Percentiles rank a stretch among this genome's conserved stretches.
Evolutionary conservation across 106 monocot genomes (phyloP).

Genomic region (Dendrobium chrysotoxum): DNA sequence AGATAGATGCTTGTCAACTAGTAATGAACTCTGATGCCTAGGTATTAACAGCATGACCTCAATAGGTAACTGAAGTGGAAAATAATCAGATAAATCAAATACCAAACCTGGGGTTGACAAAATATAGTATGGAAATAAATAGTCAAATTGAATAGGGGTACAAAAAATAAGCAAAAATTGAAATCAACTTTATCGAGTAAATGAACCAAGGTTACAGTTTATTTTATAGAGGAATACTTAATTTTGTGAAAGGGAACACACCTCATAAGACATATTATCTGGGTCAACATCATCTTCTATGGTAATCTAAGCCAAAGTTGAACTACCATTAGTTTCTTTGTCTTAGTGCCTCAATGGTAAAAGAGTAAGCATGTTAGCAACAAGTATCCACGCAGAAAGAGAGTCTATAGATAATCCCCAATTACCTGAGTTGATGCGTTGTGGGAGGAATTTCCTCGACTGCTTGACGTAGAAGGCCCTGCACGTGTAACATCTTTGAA

Average conservation of each 20-base stretch:
- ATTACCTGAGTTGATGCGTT: conserved; percentile 30
- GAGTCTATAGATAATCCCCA: neutral
- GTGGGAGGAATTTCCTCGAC: conserved; percentile 13
- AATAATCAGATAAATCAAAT: neutral
- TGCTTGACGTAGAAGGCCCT: conserved; percentile 17
- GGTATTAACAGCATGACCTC: neutral
- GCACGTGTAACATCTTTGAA: conserved; percentile 17
- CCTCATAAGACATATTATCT: conserved; percentile 89
- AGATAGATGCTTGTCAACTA: neutral
- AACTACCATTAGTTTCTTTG: neutral
- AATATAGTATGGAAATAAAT: neutral
- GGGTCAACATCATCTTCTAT: conserved; percentile 62
- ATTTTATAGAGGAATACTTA: neutral
- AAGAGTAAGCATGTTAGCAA: neutral
- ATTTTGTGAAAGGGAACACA: conserved; percentile 12
- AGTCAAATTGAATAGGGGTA: neutral
- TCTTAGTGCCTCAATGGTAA: neutral
- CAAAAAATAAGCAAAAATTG: neutral
- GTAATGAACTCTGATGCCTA: neutral
- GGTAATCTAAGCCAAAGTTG: conserved; percentile 24
- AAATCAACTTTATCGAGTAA: neutral
- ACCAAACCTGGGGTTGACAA: neutral
- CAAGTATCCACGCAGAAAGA: neutral
- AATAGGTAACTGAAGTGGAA: neutral
- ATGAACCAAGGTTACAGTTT: neutral